These are phyloP conservation scores for Huntiella decipiens DNA, from an alignment of 2,329 filamentous ascomycete species.

Conservation along the genomic window DNA sequence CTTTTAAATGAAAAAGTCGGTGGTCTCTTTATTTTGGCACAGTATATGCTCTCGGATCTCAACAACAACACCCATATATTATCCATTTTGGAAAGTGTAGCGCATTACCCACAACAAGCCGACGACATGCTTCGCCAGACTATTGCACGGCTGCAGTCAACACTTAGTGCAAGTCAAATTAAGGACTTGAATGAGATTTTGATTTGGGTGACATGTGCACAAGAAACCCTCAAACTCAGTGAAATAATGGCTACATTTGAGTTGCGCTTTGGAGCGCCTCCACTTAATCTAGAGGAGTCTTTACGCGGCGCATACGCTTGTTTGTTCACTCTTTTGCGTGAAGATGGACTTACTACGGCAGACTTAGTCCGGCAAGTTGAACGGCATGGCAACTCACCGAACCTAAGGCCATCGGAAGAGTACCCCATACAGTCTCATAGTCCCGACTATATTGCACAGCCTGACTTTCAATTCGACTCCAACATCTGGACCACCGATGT, in stretches of 20 bases:
- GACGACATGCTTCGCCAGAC: conserved; percentile 25
- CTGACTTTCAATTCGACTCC: conserved; percentile 23
- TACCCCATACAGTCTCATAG: conserved; percentile 15
- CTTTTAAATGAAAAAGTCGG: conserved; percentile 24
- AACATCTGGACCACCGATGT: conserved; percentile 23
- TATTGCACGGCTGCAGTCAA: conserved; percentile 22
- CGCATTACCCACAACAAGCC: conserved; percentile 25
- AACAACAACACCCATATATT: conserved; percentile 25
- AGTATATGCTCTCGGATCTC: conserved; percentile 31
- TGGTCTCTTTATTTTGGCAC: conserved; percentile 29
- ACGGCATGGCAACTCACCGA: conserved; percentile 11
- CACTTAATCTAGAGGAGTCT: conserved; percentile 23
- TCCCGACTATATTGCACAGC: conserved; percentile 17
- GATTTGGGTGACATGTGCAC: conserved; percentile 26
- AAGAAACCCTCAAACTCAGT: conserved; percentile 24
- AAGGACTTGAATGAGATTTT: conserved; percentile 28
- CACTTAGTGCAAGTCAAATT: conserved; percentile 21
- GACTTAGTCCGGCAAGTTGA: conserved; percentile 23
- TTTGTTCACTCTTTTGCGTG: conserved; percentile 26
- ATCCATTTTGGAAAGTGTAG: conserved; percentile 25
- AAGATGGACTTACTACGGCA: conserved; percentile 25
- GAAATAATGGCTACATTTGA: conserved; percentile 25
- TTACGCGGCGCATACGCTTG: conserved; percentile 26
- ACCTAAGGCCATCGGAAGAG: conserved; percentile 10
- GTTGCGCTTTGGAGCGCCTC: conserved; percentile 24